phyloP scores from a whole-genome alignment of 257 asterid species.

The Nicotiana knightiana region DNA sequence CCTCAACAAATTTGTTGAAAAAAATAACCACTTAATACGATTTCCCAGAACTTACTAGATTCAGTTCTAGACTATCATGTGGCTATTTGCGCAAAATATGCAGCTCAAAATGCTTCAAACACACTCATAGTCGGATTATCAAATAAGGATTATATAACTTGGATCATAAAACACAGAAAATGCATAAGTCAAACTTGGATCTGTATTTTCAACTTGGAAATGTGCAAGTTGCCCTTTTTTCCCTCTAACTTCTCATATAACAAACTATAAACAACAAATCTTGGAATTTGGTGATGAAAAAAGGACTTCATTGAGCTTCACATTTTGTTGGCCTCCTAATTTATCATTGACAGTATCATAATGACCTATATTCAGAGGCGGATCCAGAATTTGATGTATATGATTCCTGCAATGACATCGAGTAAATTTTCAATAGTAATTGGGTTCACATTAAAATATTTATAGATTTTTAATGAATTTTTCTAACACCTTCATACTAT shows the following conservation, averaged over 20 bases:
- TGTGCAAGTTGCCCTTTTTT: neutral
- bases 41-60: neutral
- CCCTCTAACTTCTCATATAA: neutral
- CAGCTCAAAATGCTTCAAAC: neutral
- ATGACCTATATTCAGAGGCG: neutral
- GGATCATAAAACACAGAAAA: neutral
- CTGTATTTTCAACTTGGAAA: neutral
- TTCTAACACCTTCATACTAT: no score
- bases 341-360: neutral
- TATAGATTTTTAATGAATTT: no score
- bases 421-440: no score
- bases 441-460: no score
- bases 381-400: no score
- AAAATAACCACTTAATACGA: neutral
- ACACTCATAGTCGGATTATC: neutral
- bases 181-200: neutral
- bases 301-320: neutral
- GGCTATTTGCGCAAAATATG: neutral
- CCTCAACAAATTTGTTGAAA: neutral
- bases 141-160: neutral
- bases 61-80: neutral
- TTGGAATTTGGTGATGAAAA: neutral
- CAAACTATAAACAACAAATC: neutral
- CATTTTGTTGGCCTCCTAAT: neutral
- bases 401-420: no score